Evolutionary conservation across 2,329 filamentous ascomycete species (phyloP).

Genomic region (Proliferodiscus dingleyae): DNA sequence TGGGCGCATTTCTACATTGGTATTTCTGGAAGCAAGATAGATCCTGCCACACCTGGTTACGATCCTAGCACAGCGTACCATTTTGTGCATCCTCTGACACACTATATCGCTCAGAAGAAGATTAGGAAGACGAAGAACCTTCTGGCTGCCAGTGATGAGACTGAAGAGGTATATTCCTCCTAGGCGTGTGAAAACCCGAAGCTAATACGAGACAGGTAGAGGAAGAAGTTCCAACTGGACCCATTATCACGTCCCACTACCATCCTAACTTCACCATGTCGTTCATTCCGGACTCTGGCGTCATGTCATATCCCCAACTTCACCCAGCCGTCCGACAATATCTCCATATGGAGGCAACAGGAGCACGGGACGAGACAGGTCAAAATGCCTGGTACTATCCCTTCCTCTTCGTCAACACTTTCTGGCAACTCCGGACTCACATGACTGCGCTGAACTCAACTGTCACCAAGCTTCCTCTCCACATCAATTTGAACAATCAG

Average conservation of each 20-base stretch:
- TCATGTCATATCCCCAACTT: conserved; percentile 59
- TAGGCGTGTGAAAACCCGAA: conserved; percentile 27
- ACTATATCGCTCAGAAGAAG: conserved; percentile 90
- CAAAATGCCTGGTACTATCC: conserved; percentile 93
- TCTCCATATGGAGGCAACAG: conserved; percentile 72
- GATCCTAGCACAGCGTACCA: conserved; percentile 74
- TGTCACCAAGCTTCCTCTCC: conserved; percentile 73
- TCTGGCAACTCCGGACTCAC: conserved; percentile 90
- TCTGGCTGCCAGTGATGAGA: conserved; percentile 50
- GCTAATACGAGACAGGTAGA: conserved; percentile 44
- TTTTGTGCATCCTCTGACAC: conserved; percentile 79
- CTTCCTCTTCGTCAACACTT: conserved; percentile 87
- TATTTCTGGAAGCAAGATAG: conserved; percentile 68
- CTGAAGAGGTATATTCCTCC: conserved; percentile 39
- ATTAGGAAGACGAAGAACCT: conserved; percentile 81
- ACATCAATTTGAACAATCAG: conserved; percentile 78
- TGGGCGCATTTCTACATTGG: conserved; percentile 93
- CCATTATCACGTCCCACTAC: conserved; percentile 81
- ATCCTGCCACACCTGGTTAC: conserved; percentile 68
- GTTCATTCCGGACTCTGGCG: conserved; percentile 75
- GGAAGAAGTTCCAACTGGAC: conserved; percentile 50
- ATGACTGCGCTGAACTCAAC: conserved; percentile 93
- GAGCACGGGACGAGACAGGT: conserved; percentile 76
- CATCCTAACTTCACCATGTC: conserved; percentile 92
- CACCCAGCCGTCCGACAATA: conserved; percentile 74